Evolutionary conservation across 352 stramenopile genomes (phyloP).

Genomic region (Phytopythium boreale): DNA sequence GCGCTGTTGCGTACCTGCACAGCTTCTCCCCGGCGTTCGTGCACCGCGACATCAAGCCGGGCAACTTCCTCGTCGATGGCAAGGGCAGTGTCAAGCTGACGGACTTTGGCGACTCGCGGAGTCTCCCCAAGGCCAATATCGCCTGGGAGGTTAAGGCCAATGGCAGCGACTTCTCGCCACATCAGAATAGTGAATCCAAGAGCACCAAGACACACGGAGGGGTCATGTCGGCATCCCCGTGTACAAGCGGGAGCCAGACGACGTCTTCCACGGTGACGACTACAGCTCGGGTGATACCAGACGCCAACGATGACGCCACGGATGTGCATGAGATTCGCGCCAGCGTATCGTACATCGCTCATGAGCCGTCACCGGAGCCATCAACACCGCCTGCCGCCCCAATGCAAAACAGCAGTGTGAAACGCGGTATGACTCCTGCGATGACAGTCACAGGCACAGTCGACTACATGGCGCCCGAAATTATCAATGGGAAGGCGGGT

Average conservation of each 20-base stretch:
- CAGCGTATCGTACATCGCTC: neutral
- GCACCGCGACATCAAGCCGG: conserved; percentile 58
- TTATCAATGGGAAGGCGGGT: conserved; percentile 55
- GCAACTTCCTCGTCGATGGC: conserved; percentile 45
- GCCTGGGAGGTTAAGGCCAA: conserved; percentile 29
- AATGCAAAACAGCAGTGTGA: neutral
- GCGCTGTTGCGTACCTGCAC: conserved; percentile 55
- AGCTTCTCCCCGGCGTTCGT: conserved; percentile 55
- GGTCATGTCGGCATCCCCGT: neutral
- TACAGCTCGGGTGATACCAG: neutral
- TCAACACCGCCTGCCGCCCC: conserved; percentile 7
- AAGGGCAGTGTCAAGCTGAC: conserved; percentile 47
- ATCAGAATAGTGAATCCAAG: neutral
- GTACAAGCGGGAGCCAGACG: neutral
- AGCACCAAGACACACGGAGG: neutral
- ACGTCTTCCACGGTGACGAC: neutral
- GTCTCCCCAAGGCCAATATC: conserved; percentile 34
- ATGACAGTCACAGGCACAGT: conserved; percentile 68
- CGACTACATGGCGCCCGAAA: conserved; percentile 74
- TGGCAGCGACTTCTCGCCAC: conserved; percentile 2
- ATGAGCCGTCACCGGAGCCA: neutral
- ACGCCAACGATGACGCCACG: neutral
- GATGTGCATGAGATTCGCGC: neutral
- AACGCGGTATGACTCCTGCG: conserved; percentile 20
- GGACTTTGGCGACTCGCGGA: conserved; percentile 50